phyloP scores from a whole-genome alignment of 495 filamentous ascomycete genomes.

The Aspergillus carlsbadensis region DNA sequence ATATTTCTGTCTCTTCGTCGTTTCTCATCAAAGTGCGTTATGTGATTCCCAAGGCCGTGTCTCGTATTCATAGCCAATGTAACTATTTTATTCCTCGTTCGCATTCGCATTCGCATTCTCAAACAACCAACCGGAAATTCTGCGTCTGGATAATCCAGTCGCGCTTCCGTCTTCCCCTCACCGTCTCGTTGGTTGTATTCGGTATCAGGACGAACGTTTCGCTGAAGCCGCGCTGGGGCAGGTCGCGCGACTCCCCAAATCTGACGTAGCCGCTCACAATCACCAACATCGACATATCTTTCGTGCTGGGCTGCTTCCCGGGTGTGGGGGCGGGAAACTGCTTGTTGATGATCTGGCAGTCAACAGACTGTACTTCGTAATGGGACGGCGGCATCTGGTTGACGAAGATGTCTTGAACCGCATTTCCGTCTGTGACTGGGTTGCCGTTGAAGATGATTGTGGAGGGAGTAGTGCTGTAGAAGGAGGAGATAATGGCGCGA shows the following conservation, averaged over 20 bases:
- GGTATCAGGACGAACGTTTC: conserved; percentile 78
- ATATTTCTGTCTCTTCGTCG: not conserved
- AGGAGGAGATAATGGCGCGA: conserved; percentile 52
- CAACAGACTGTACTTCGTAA: conserved; percentile 66
- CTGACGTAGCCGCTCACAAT: conserved; percentile 66
- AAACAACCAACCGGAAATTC: conserved; percentile 65
- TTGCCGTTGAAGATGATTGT: conserved; percentile 69
- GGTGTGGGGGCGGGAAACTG: conserved; percentile 48
- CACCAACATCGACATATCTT: conserved; percentile 68
- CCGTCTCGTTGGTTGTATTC: conserved; percentile 57
- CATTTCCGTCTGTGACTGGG: conserved; percentile 50
- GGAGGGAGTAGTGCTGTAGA: conserved; percentile 53
- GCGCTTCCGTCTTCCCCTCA: conserved; percentile 43
- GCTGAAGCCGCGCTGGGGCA: conserved; percentile 62
- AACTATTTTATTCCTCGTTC: not conserved
- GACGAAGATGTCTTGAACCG: conserved; percentile 59
- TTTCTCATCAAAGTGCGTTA: conserved; percentile 7
- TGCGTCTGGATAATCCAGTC: conserved; percentile 72
- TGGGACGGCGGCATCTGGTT: conserved; percentile 58
- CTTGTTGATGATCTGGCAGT: conserved; percentile 73
- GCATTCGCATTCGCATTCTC: conserved; percentile 16
- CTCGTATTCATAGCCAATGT: conserved; percentile 8
- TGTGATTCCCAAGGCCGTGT: conserved; percentile 9
- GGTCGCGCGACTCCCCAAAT: conserved; percentile 55
- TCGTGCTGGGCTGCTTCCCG: conserved; percentile 39